These are phyloP conservation scores for Acacia confusa DNA, from an alignment of 306 rosid species.

Conservation along the genomic window DNA sequence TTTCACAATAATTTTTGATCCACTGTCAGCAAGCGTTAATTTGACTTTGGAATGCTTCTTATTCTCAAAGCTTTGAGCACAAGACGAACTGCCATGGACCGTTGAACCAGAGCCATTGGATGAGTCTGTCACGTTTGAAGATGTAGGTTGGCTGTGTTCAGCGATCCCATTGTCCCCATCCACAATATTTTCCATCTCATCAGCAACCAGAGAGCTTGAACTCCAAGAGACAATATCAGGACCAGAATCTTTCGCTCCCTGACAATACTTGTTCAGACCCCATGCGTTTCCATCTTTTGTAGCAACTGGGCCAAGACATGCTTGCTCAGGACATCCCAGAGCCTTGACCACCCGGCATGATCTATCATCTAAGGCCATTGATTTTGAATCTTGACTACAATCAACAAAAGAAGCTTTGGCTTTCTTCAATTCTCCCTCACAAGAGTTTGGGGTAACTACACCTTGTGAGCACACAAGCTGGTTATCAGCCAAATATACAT, in stretches of 20 bases:
- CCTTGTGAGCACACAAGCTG: conserved; percentile 25
- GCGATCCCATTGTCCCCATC: conserved; percentile 41
- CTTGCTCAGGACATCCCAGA: conserved; percentile 37
- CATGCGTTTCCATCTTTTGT: conserved; percentile 30
- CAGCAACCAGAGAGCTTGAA: conserved; percentile 52
- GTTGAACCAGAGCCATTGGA: conserved; percentile 56
- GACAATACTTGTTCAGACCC: conserved; percentile 29
- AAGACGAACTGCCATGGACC: conserved; percentile 57
- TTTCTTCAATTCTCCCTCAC: conserved; percentile 40
- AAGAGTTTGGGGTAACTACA: conserved; percentile 28
- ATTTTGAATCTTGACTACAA: conserved; percentile 47
- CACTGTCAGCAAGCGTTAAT: conserved; percentile 43
- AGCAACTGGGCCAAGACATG: conserved; percentile 33
- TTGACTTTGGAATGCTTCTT: conserved; percentile 43
- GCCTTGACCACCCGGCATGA: conserved; percentile 31
- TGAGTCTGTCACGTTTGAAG: conserved; percentile 75
- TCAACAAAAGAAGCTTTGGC: conserved; percentile 32
- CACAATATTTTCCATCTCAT: conserved; percentile 42
- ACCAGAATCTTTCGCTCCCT: conserved; percentile 35
- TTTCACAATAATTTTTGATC: conserved; percentile 67
- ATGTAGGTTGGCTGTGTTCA: conserved; percentile 55
- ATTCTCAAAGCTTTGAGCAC: conserved; percentile 71
- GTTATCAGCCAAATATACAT: conserved; percentile 30
- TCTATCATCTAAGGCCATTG: conserved; percentile 43
- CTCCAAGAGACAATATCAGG: conserved; percentile 37